A percentile compares a stretch with the other conserved stretches of the same genome.
Conservation (phyloP, 495 filamentous ascomycete species). For the Podospora fimiseda region DNA sequence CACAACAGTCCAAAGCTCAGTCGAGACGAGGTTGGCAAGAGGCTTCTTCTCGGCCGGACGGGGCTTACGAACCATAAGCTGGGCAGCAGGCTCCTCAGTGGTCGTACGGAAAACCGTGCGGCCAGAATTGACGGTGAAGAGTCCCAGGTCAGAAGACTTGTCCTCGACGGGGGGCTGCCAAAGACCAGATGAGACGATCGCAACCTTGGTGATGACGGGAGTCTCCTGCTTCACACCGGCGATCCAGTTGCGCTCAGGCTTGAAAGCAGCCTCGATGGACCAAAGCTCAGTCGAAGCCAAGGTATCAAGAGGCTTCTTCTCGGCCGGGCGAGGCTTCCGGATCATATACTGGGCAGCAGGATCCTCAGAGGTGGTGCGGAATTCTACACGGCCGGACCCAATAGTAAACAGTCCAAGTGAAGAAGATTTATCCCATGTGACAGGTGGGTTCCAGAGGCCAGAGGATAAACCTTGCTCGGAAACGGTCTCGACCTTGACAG, state of each 20-base stretch:
- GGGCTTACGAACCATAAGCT: conserved; percentile 16
- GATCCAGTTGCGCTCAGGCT: conserved; percentile 28
- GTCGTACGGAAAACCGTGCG: conserved; percentile 23
- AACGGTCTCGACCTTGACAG: conserved; percentile 13
- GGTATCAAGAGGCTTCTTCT: conserved; percentile 21
- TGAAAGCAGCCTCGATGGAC: conserved; percentile 11
- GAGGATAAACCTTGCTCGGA: conserved; percentile 8
- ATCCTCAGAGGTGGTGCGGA: conserved; percentile 30
- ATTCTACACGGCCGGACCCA: conserved; percentile 16
- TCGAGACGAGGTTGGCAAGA: conserved; percentile 21
- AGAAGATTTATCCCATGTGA: conserved; percentile 1
- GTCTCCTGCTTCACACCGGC: background rate
- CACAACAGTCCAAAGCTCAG: conserved; percentile 20
- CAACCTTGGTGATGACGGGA: background rate
- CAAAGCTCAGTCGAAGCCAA: conserved; percentile 31
- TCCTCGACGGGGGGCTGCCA: conserved; percentile 8
- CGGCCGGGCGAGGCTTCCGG: conserved; percentile 20
- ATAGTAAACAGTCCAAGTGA: conserved; percentile 23
- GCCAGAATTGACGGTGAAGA: background rate
- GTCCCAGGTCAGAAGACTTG: conserved; percentile 11
- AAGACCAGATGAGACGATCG: background rate
- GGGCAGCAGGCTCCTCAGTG: conserved; percentile 24
- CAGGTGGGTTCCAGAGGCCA: conserved; percentile 21
- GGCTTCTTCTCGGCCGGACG: conserved; percentile 14
- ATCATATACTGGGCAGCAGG: conserved; percentile 29